Percentiles rank a stretch among this genome's conserved stretches.
Conservation (phyloP, 306 rosid genomes). For the Gastrolobium bilobum region DNA sequence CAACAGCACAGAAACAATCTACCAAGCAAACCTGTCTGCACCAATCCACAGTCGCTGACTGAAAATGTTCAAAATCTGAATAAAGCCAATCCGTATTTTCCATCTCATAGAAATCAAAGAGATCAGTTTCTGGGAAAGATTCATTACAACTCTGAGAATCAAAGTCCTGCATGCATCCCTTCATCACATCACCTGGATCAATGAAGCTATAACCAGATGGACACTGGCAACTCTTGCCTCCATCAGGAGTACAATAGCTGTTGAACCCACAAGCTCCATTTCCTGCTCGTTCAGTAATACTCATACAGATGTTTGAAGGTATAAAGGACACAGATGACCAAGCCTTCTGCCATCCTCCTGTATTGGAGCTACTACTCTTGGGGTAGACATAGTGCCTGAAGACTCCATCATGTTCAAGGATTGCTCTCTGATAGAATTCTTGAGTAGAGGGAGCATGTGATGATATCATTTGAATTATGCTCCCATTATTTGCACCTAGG, state of each 20-base stretch:
- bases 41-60: conserved; percentile 37
- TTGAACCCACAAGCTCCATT: conserved; percentile 66
- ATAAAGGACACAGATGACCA: conserved; percentile 38
- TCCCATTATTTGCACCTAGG: conserved; percentile 8
- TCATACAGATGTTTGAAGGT: conserved; percentile 53
- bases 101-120: conserved; percentile 35
- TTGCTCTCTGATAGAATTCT: conserved; percentile 44
- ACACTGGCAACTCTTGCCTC: conserved; percentile 42
- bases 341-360: not conserved
- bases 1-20: conserved; percentile 42
- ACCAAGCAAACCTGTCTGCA: conserved; percentile 50
- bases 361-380: not conserved
- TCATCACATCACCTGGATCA: conserved; percentile 52
- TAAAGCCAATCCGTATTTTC: conserved; percentile 9
- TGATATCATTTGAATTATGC: conserved; percentile 13
- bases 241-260: conserved; percentile 46
- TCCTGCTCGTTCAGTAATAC: not conserved
- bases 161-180: conserved; percentile 58
- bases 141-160: conserved; percentile 53
- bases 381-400: conserved; percentile 45
- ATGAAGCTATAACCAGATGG: conserved; percentile 47
- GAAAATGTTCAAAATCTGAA: not conserved
- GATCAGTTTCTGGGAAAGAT: conserved; percentile 9
- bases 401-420: conserved; percentile 48
- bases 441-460: not conserved